Conservation (phyloP, 768 basidiomycete species). For the Rhizopogon vinicolor region DNA sequence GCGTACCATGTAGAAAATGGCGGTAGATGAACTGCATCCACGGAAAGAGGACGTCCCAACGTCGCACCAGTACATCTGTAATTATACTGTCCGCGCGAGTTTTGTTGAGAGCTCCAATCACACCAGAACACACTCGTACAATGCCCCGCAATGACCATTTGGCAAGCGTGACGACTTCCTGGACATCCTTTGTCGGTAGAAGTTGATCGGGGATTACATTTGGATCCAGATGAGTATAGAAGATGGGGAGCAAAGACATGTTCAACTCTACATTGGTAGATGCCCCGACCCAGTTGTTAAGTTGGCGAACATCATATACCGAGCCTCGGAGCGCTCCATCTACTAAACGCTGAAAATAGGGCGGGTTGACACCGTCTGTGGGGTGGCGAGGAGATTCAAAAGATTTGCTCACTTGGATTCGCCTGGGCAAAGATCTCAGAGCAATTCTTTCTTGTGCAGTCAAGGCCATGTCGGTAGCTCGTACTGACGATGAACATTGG, state of each 20-base stretch:
- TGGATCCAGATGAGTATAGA: constrained; percentile 3
- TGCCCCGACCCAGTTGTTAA: background rate
- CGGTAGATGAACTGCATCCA: constrained; percentile 1
- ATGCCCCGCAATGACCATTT: background rate
- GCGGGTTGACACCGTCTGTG: background rate
- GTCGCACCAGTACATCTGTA: background rate
- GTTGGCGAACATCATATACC: background rate
- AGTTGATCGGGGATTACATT: background rate
- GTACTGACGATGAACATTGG: background rate
- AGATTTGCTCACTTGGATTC: background rate
- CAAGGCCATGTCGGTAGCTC: background rate
- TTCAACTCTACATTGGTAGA: background rate
- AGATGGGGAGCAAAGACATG: background rate
- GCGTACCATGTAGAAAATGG: background rate
- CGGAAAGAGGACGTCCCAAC: background rate
- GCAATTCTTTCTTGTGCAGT: background rate
- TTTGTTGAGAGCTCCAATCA: background rate
- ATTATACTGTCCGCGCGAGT: background rate
- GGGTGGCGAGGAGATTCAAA: background rate
- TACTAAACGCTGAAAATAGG: background rate
- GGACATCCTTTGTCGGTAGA: background rate
- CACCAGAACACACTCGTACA: background rate
- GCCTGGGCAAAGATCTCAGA: background rate
- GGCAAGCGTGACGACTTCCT: background rate
- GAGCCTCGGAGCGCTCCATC: background rate